A percentile compares a stretch with the other conserved stretches of the same genome.
Evolutionary conservation across 2,329 filamentous ascomycete species (phyloP).

Genomic region (Epicoccum nigrum): DNA sequence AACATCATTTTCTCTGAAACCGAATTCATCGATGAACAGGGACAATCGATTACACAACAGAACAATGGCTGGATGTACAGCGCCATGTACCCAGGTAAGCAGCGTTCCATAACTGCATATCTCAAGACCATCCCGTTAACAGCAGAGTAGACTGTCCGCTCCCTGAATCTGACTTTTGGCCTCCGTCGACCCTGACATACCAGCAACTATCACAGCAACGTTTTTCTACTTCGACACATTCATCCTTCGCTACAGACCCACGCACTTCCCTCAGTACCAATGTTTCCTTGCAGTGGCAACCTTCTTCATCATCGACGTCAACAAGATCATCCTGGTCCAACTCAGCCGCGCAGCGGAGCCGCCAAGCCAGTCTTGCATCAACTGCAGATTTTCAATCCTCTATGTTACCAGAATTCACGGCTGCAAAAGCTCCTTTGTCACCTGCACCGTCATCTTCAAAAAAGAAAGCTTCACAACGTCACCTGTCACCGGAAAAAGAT

Average conservation of each 20-base stretch:
- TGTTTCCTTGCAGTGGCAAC: slow-evolving; percentile 25
- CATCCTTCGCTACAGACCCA: slow-evolving; percentile 22
- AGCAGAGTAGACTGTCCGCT: slow-evolving; percentile 16
- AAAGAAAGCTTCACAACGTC: slow-evolving; percentile 17
- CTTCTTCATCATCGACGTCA: slow-evolving; percentile 31
- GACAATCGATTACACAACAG: not conserved
- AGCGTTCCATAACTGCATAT: too few species aligned
- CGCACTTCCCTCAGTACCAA: slow-evolving; percentile 30
- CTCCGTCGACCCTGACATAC: slow-evolving; percentile 1
- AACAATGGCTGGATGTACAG: not conserved
- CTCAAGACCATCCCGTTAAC: not conserved
- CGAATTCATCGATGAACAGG: not conserved
- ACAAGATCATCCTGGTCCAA: slow-evolving; percentile 30
- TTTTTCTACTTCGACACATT: slow-evolving; percentile 28
- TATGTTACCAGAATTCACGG: slow-evolving; percentile 2
- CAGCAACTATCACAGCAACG: slow-evolving; percentile 21
- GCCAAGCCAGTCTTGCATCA: slow-evolving; percentile 21
- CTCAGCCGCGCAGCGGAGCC: slow-evolving; percentile 19
- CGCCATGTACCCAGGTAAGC: not conserved
- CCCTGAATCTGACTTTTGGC: slow-evolving; percentile 17
- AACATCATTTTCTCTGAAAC: not conserved
- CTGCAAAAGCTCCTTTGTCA: slow-evolving; percentile 7
- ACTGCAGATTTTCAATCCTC: slow-evolving; percentile 8
- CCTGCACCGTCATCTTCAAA: not conserved
- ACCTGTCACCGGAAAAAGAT: slow-evolving; percentile 22